Evolutionary conservation across 768 basidiomycete genomes (phyloP), one percentile per base, ranked within the genome.

Genomic region (Aureoboletus auriporus): DNA sequence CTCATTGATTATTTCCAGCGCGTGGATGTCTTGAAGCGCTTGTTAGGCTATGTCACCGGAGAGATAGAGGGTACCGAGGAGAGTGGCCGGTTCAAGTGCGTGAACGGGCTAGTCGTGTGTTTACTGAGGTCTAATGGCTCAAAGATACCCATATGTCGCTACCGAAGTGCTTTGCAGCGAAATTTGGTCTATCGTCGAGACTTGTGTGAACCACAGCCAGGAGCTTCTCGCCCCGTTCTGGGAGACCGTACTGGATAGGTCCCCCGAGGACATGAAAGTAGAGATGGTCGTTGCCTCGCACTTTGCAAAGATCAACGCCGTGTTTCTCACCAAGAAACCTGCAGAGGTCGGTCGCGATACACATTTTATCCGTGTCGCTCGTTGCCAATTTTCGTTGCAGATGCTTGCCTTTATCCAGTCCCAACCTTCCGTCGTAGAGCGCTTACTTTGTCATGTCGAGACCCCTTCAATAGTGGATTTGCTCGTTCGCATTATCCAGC

Each of bases 151-250:
- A 2, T 87, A 90, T 60, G 82, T 93, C 17, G 87, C 92, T 13
- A 93, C 94, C 26, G 95, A 98, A 66, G 92, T 97, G 20, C 79
- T 98, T 30, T 94, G 93, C 70, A 89, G 90, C 67, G 93, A 95
- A 59, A 86, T 95, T 69, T 96, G 93, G 86, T 89, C 87, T 17
- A 90, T 97, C 60, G 84, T 93, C 41, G 92, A 93, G 68, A 91
- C 90, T 1, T 89, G 92, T 58, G 73, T 95, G 59, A 77, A 76
- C 58, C 74, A 86, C 58, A 75, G 79, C 44, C 75, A 82, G 9
- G 80, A 86, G 49, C 75, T 96, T 45, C 76, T 97, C 44, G 72
- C 76, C 34, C 88, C 91, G 10, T 95, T 96, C 74, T 96, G 93
- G 93, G 91, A 96, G 67, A 83, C 81, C 14, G 84, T 92, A 14